Conservation (phyloP, 2,329 filamentous ascomycete genomes). For the Fusarium luffae region DNA sequence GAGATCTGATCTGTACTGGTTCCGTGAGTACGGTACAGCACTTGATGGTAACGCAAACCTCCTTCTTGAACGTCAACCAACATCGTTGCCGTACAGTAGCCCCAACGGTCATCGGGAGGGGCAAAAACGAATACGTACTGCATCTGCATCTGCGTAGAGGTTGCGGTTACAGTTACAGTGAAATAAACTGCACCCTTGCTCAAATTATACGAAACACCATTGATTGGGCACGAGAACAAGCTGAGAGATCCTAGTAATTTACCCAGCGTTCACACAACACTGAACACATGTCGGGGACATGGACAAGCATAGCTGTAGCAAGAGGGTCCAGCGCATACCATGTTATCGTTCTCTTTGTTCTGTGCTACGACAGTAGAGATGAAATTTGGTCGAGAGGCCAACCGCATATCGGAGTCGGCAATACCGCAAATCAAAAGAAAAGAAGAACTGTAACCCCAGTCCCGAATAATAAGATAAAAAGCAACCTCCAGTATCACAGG, state of each 20-base stretch:
- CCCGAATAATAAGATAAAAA: background rate
- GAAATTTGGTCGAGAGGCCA: background rate
- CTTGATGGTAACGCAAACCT: conserved; percentile 13
- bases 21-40: conserved; percentile 9
- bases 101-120: conserved; percentile 24
- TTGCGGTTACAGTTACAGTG: background rate
- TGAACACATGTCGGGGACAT: conserved; percentile 11
- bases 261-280: background rate
- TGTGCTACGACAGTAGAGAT: background rate
- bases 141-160: background rate
- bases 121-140: background rate
- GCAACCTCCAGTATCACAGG: background rate
- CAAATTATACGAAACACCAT: conserved; percentile 11
- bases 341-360: background rate
- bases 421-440: conserved; percentile 10
- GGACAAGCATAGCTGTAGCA: background rate
- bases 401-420: conserved; percentile 10
- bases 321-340: background rate
- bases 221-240: conserved; percentile 23
- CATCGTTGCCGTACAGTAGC: conserved; percentile 9
- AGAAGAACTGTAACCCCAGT: background rate
- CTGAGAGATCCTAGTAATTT: conserved; percentile 3
- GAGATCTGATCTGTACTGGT: background rate
- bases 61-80: conserved; percentile 5
- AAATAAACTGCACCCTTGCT: conserved; percentile 7